phyloP scores from a whole-genome alignment of 179 eudicot genomes.

The Heliamphora pulchella region DNA sequence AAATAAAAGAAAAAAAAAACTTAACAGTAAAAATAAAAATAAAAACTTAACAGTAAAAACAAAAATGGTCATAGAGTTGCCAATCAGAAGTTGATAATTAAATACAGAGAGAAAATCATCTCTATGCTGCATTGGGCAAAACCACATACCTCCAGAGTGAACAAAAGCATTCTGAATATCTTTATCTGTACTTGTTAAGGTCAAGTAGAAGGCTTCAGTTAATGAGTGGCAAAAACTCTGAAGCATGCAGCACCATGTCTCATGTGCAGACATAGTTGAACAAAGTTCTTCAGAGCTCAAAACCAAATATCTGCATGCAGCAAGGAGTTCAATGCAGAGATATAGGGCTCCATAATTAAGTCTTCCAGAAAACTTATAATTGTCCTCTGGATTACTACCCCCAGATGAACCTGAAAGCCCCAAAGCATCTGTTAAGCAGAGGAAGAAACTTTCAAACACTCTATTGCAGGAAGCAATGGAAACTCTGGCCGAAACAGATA shows the following conservation, averaged over 20 bases:
- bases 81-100: slow-evolving; percentile 2
- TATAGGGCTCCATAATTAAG: slow-evolving; percentile 51
- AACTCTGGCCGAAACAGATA: slow-evolving; percentile 49
- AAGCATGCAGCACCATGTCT: slow-evolving; percentile 60
- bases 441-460: slow-evolving; percentile 57
- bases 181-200: slow-evolving; percentile 26
- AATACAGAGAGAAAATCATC: background rate
- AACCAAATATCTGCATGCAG: slow-evolving; percentile 66
- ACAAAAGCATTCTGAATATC: slow-evolving; percentile 27
- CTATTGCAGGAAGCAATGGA: slow-evolving; percentile 58
- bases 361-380: slow-evolving; percentile 24
- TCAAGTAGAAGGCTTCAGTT: slow-evolving; percentile 32
- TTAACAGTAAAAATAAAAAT: background rate
- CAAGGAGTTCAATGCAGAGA: slow-evolving; percentile 66
- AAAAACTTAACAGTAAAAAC: no score
- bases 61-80: background rate
- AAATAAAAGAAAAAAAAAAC: background rate
- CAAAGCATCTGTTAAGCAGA: slow-evolving; percentile 38
- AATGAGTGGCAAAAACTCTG: slow-evolving; percentile 36
- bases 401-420: slow-evolving; percentile 32
- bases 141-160: slow-evolving; percentile 46
- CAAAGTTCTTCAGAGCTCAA: slow-evolving; percentile 26
- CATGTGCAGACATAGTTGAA: slow-evolving; percentile 27
- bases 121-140: slow-evolving; percentile 2
- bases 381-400: slow-evolving; percentile 20